Conservation (phyloP, 1,139 yeast species). For the Yamadazyma jaroonii region DNA sequence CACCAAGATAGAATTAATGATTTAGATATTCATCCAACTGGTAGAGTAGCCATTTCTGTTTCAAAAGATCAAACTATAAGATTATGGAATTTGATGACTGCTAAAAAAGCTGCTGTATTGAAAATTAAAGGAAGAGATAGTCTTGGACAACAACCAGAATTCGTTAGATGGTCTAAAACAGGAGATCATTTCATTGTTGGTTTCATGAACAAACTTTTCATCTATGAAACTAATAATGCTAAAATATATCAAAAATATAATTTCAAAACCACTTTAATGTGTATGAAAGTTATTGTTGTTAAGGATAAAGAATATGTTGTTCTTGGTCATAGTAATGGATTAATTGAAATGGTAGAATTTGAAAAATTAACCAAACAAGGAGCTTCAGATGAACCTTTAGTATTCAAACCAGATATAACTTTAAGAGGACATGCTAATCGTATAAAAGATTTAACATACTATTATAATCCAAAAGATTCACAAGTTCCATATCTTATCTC, state of each 20-base stretch:
- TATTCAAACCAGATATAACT: slow-evolving; percentile 48
- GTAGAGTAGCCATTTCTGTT: slow-evolving; percentile 85
- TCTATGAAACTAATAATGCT: slow-evolving; percentile 67
- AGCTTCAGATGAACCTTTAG: slow-evolving; percentile 18
- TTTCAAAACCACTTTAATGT: slow-evolving; percentile 64
- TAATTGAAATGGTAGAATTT: slow-evolving; percentile 54
- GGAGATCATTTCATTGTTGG: slow-evolving; percentile 80
- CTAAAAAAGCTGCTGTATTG: slow-evolving; percentile 86
- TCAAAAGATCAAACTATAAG: slow-evolving; percentile 81
- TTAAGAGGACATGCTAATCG: slow-evolving; percentile 82
- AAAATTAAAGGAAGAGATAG: slow-evolving; percentile 68
- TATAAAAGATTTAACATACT: slow-evolving; percentile 71
- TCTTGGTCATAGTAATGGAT: slow-evolving; percentile 72
- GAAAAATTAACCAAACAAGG: slow-evolving; percentile 18
- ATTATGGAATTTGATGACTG: slow-evolving; percentile 96
- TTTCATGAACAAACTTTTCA: slow-evolving; percentile 56
- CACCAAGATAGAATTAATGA: slow-evolving; percentile 78
- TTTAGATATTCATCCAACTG: slow-evolving; percentile 88
- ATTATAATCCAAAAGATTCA: slow-evolving; percentile 38
- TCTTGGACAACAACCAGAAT: slow-evolving; percentile 63
- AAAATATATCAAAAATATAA: slow-evolving; percentile 49
- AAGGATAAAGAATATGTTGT: slow-evolving; percentile 55
- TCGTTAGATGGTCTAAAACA: slow-evolving; percentile 59
- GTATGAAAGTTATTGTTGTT: slow-evolving; percentile 50
- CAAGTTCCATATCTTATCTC: slow-evolving; percentile 59